Conservation (phyloP, 768 basidiomycete species). For the Suillus subalutaceus region DNA sequence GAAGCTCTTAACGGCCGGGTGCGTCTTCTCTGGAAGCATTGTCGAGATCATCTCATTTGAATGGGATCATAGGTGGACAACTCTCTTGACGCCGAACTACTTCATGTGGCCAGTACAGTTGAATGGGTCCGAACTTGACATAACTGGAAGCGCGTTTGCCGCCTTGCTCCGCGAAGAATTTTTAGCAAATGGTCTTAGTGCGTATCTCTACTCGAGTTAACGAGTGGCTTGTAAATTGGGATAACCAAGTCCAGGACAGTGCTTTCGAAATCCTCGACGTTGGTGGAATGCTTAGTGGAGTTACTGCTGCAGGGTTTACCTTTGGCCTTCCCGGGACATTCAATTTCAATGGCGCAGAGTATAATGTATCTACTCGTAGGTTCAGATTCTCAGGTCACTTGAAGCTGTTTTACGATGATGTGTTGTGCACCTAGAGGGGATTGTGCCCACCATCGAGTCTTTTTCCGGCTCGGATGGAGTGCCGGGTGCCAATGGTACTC, state of each 20-base stretch:
- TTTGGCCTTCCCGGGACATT: constrained; percentile 15
- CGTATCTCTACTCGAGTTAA: background rate
- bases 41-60: background rate
- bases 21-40: background rate
- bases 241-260: constrained; percentile 2
- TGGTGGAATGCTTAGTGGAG: constrained; percentile 13
- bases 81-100: constrained; percentile 14
- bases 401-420: background rate
- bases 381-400: background rate
- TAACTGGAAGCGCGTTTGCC: constrained; percentile 10
- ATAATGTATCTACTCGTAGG: constrained; percentile 17
- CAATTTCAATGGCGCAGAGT: constrained; percentile 21
- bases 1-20: constrained; percentile 14
- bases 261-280: constrained; percentile 14
- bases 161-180: constrained; percentile 5
- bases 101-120: background rate
- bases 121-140: constrained; percentile 14
- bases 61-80: constrained; percentile 16
- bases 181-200: background rate
- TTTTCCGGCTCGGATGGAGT: constrained; percentile 7
- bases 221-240: background rate
- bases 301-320: constrained; percentile 12
- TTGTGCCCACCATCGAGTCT: constrained; percentile 3
- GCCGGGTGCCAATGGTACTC: constrained; percentile 1
- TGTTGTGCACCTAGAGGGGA: constrained; percentile 4